Conservation (phyloP, 768 basidiomycete genomes). For the Trametes cinnabarina region DNA sequence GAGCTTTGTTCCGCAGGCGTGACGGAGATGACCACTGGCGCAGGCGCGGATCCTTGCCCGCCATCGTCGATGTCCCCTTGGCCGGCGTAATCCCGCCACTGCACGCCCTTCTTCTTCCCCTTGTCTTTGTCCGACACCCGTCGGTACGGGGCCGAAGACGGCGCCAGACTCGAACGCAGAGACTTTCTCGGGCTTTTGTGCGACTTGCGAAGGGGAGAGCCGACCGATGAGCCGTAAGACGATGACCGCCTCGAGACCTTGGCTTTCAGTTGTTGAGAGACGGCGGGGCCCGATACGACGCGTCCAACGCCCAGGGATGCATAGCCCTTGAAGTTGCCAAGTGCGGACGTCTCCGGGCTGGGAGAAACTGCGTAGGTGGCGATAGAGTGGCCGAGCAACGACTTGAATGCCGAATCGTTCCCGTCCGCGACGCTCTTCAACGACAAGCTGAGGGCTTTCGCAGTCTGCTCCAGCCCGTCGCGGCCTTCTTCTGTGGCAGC, state of each 20-base stretch:
- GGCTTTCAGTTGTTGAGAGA: conserved; percentile 27
- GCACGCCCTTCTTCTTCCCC: conserved; percentile 69
- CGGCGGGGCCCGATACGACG: conserved; percentile 49
- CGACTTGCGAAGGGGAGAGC: conserved; percentile 43
- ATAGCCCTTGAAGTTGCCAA: conserved; percentile 54
- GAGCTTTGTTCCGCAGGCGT: conserved; percentile 27
- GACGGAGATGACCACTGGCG: conserved; percentile 20
- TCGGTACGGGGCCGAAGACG: conserved; percentile 52
- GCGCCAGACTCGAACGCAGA: conserved; percentile 57
- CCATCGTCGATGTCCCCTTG: conserved; percentile 76
- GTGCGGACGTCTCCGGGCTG: conserved; percentile 24
- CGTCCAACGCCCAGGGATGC: conserved; percentile 45
- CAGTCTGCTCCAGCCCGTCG: conserved; percentile 38
- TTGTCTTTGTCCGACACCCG: conserved; percentile 64
- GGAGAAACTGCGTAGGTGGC: conserved; percentile 51
- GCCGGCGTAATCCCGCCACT: conserved; percentile 88
- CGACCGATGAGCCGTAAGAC: conserved; percentile 37
- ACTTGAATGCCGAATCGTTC: conserved; percentile 69
- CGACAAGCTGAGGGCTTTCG: conserved; percentile 48
- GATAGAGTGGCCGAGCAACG: conserved; percentile 65
- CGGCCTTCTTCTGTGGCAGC: conserved; percentile 38
- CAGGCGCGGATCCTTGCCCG: conserved; percentile 27
- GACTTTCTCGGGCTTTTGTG: conserved; percentile 59
- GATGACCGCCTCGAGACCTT: conserved; percentile 44
- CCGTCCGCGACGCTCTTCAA: conserved; percentile 57